Percentiles rank a stretch among this genome's conserved stretches.
These are phyloP conservation scores for Tolypocladium tundrense DNA, from an alignment of 2,329 filamentous ascomycete genomes.

Conservation along the genomic window DNA sequence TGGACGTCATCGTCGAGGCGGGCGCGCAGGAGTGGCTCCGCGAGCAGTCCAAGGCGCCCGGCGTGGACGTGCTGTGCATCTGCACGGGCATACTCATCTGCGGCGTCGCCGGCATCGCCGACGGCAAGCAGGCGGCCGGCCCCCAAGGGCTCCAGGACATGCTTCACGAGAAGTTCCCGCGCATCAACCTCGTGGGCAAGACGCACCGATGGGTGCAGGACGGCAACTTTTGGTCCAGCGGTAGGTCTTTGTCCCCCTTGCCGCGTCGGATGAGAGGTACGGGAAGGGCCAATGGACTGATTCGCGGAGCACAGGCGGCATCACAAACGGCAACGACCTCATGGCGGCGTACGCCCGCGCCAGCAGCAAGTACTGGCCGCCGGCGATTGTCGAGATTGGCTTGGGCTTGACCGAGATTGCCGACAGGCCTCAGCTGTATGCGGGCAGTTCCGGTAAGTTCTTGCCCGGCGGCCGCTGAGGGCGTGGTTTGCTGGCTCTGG, in stretches of 20 bases:
- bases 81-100: slow-evolving; percentile 41
- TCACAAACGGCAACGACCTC: slow-evolving; percentile 47
- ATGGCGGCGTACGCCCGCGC: slow-evolving; percentile 39
- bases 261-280: too few species aligned
- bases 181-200: slow-evolving; percentile 31
- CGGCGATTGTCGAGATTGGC: slow-evolving; percentile 31
- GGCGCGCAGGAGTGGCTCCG: slow-evolving; percentile 31
- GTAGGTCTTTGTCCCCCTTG: slow-evolving; percentile 20
- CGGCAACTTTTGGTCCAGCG: slow-evolving; percentile 44
- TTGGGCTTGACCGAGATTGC: slow-evolving; percentile 36
- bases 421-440: slow-evolving; percentile 34
- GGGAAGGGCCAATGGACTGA: background rate
- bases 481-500: slow-evolving; percentile 14
- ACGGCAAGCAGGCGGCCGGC: slow-evolving; percentile 35
- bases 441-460: slow-evolving; percentile 21
- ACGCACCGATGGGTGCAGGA: slow-evolving; percentile 40
- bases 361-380: slow-evolving; percentile 30
- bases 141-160: slow-evolving; percentile 32
- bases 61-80: slow-evolving; percentile 38
- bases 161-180: slow-evolving; percentile 26
- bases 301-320: slow-evolving; percentile 26
- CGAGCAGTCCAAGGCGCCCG: slow-evolving; percentile 24
- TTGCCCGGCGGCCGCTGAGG: slow-evolving; percentile 27
- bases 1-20: slow-evolving; percentile 18
- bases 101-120: slow-evolving; percentile 35